Evolutionary conservation across 768 basidiomycete species (phyloP).

Genomic region (Tremella fuciformis): DNA sequence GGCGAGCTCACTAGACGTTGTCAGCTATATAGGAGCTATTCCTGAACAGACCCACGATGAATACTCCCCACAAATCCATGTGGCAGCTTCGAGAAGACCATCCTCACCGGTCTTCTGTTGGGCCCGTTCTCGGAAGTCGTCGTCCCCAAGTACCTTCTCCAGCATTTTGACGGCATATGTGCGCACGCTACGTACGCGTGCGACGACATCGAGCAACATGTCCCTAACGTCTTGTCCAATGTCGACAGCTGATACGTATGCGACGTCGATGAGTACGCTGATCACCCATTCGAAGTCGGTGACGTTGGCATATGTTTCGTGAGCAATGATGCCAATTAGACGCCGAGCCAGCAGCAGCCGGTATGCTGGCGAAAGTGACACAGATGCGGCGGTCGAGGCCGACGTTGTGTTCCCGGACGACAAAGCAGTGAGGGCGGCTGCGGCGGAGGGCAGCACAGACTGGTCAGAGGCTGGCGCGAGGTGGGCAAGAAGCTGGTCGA

Average conservation of each 20-base stretch:
- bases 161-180: conserved; percentile 79
- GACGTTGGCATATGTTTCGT: conserved; percentile 78
- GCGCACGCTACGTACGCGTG: conserved; percentile 72
- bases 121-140: conserved; percentile 66
- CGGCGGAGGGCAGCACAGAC: conserved; percentile 48
- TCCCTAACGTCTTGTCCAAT: conserved; percentile 75
- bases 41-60: conserved; percentile 63
- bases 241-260: conserved; percentile 77
- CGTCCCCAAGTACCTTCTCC: conserved; percentile 75
- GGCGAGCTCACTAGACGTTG: conserved; percentile 20
- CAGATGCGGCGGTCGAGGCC: conserved; percentile 56
- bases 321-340: conserved; percentile 81
- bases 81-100: conserved; percentile 87
- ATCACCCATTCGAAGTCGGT: conserved; percentile 97
- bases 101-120: conserved; percentile 70
- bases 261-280: conserved; percentile 86
- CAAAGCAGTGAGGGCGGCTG: conserved; percentile 58
- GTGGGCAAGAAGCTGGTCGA: conserved; percentile 84
- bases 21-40: not conserved
- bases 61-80: conserved; percentile 95
- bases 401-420: conserved; percentile 49
- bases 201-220: conserved; percentile 80
- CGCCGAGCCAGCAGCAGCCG: conserved; percentile 75
- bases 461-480: conserved; percentile 63
- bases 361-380: conserved; percentile 72